Evolutionary conservation across 768 basidiomycete species (phyloP).

Genomic region (Xerocomellus amylosporus): DNA sequence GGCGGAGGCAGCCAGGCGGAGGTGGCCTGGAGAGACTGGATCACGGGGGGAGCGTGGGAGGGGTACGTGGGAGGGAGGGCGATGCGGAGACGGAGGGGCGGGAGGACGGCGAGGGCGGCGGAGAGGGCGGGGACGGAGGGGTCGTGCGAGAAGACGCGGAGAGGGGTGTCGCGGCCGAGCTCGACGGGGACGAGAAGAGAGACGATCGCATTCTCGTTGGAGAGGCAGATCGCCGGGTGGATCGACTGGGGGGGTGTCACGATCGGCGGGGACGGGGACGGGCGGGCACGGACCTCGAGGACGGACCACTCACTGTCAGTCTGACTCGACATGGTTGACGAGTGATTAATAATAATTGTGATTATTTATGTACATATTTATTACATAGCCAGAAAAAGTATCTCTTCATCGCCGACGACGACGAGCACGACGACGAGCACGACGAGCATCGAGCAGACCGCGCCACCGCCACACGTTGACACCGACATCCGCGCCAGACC

Average conservation of each 20-base stretch:
- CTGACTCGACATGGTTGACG: neutral
- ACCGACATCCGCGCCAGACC: conserved; percentile 3
- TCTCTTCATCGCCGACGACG: conserved; percentile 4
- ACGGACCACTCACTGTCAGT: conserved; percentile 22
- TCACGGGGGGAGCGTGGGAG: conserved; percentile 46
- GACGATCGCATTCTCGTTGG: conserved; percentile 34
- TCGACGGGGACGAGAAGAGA: conserved; percentile 61
- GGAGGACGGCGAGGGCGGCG: conserved; percentile 49
- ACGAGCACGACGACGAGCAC: conserved; percentile 18
- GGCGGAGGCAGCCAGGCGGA: conserved; percentile 54
- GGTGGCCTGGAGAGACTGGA: conserved; percentile 53
- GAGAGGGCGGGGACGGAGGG: neutral
- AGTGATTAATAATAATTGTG: conserved; percentile 8
- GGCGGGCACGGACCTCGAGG: conserved; percentile 22
- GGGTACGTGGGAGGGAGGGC: conserved; percentile 57
- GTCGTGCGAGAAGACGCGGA: conserved; percentile 35
- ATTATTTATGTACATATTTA: neutral
- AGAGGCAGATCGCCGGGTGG: conserved; percentile 64
- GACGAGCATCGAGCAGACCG: conserved; percentile 18
- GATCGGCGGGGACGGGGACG: conserved; percentile 2
- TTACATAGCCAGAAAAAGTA: conserved; percentile 22
- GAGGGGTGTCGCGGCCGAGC: conserved; percentile 41
- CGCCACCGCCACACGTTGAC: conserved; percentile 13
- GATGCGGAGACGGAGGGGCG: conserved; percentile 60
- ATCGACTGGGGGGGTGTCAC: conserved; percentile 53